These are phyloP conservation scores for Xylariales sp. DNA, from an alignment of 2,329 filamentous ascomycete genomes.

Conservation along the genomic window DNA sequence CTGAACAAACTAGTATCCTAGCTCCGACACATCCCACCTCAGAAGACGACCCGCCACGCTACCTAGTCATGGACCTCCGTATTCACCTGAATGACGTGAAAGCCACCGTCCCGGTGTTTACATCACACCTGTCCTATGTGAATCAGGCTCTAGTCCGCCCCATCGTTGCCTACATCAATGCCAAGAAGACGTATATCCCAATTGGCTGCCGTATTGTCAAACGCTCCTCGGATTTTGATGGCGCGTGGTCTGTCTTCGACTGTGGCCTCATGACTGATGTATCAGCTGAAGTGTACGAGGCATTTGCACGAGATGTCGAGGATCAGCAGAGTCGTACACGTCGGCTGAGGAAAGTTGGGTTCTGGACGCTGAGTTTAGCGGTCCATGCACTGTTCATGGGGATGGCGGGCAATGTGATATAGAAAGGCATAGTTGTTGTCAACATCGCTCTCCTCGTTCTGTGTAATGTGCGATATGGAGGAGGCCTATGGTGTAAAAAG, in stretches of 20 bases:
- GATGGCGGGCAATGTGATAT: slow-evolving; percentile 76
- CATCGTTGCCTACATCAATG: slow-evolving; percentile 98
- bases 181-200: slow-evolving; percentile 89
- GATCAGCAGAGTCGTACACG: slow-evolving; percentile 82
- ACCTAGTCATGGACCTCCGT: slow-evolving; percentile 90
- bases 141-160: slow-evolving; percentile 93
- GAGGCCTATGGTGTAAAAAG: no score
- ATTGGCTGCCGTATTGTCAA: slow-evolving; percentile 95
- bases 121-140: slow-evolving; percentile 85
- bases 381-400: slow-evolving; percentile 94
- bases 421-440: no score
- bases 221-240: slow-evolving; percentile 82
- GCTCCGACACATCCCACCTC: slow-evolving; percentile 5
- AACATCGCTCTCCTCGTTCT: no score
- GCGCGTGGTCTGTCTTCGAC: slow-evolving; percentile 91
- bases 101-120: slow-evolving; percentile 89
- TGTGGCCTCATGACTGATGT: slow-evolving; percentile 91
- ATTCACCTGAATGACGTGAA: slow-evolving; percentile 93
- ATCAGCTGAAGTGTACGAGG: slow-evolving; percentile 88
- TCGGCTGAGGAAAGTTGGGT: slow-evolving; percentile 88
- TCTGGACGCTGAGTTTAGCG: slow-evolving; percentile 91
- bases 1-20: neutral
- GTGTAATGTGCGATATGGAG: no score
- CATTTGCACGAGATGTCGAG: slow-evolving; percentile 86
- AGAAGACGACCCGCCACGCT: slow-evolving; percentile 61